Evolutionary conservation across 441 rosid genomes (phyloP), one percentile per base, ranked within the genome.

Genomic region (Corymbia calophylla): DNA sequence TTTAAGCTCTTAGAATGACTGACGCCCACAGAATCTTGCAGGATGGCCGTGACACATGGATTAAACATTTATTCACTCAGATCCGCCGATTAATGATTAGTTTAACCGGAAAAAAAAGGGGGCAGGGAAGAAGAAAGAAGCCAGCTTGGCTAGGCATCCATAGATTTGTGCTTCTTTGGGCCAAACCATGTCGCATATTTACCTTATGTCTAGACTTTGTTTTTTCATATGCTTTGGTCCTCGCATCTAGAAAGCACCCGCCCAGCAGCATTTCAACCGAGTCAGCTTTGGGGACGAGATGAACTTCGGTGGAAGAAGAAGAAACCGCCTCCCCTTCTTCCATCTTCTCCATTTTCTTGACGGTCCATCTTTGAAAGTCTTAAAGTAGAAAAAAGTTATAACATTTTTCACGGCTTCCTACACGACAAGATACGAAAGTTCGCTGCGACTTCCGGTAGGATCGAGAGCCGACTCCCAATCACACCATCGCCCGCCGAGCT

Each of bases 1-100:
- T 58, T 58, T 4, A 58, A 58, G 11, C 0, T 25, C 5, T 58
- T 58, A 58, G 64, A 58, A 58, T 10, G 25, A 3, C 11, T 0
- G 25, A 14, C 1, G 25, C 64, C 64, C n/a, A 58, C 0, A 25
- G 14, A 58, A 58, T 58, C 1, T 58, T 6, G 10, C 0, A 0
- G 3, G n/a, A 58, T 6, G 14, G 29, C 17, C 1, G 1, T 12
- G 10, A 17, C n/a, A 27, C 27, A 7, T 23, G 10, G 8, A 77
- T 44, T 23, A 3, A 77, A 44, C n/a, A 77, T 23, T 23, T 77
- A 4, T 44, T 23, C 16, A 2, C n/a, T 7, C 2, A 39, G 4
- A 21, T 77, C 44, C 18, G 10, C 27, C 18, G 10, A 44, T 77
- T 7, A 7, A 39, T 39, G 6, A 39, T 77, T 44, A 77, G 44